Evolutionary conservation across 2,329 filamentous ascomycete species (phyloP), one percentile per base, ranked within the genome.

Genomic region (Nannizziopsis arthrosporioides): DNA sequence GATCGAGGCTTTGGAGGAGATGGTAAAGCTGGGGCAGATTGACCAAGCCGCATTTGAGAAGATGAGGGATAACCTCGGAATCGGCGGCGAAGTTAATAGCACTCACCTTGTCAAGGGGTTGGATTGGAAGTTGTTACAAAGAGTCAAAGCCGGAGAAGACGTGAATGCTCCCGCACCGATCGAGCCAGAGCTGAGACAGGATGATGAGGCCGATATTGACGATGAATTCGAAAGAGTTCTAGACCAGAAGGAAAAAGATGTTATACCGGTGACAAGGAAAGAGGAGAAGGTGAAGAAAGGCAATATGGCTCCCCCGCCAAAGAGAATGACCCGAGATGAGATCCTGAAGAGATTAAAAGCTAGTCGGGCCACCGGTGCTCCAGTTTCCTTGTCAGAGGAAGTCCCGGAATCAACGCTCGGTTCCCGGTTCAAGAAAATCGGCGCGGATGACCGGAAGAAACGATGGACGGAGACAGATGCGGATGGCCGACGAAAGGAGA

Each of bases 71-170:
- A 77, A 93, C 56, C 86, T 95, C 48, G 78, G 68, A 0, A 72
- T 86, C 0, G 89, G 88, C 2, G 90, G 89, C 6, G 84, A 94
- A 62, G 67, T 89, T 17, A 72, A 72, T 11, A 86, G 80, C 57
- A 94, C 88, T 11, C 87, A 94, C 72, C 68, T 95, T 55, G 82
- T 96, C 42, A 96, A 95, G 62, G 92, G 92, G 0, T 68, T 98
- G 43, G 92, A 98, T 66, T 84, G 87, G 62, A 84, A 84, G 63
- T 70, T 96, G 10, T 69, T 73, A 53, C 57, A 61, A 54, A 58
- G 67, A 43, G 62, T 68, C 0, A 66, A 63, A 46, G 65, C 63
- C n/a, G 71, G 71, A 1, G 71, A 73, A 51, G 70, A 89, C 63
- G 74, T 86, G 22, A 12, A 11, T 18, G 62, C 65, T 45, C 51